These are phyloP conservation scores for Suillus tomentosus DNA, from an alignment of 768 basidiomycete species.

Conservation along the genomic window DNA sequence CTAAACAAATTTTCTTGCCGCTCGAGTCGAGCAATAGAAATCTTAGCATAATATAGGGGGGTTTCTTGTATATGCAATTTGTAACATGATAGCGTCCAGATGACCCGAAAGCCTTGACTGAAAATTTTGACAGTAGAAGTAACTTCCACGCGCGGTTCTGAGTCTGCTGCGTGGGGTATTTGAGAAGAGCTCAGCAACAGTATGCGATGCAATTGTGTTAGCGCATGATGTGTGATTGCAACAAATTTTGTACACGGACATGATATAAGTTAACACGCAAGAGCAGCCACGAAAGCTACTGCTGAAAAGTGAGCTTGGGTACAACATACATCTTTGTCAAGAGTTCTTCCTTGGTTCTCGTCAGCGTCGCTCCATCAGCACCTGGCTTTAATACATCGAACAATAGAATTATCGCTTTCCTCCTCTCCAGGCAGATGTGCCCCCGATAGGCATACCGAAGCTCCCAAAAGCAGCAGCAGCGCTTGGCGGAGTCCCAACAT, in stretches of 20 bases:
- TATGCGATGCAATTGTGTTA: not conserved
- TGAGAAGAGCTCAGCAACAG: not conserved
- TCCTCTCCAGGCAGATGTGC: slow-evolving; percentile 25
- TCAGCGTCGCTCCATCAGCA: not conserved
- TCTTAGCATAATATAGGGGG: not conserved
- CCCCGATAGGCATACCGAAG: slow-evolving; percentile 47
- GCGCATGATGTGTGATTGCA: not conserved
- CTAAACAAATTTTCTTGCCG: not conserved
- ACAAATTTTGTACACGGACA: not conserved
- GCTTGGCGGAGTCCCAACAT: slow-evolving; percentile 25
- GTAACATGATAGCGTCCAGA: not conserved
- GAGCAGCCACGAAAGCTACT: not conserved
- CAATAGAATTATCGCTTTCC: slow-evolving; percentile 26
- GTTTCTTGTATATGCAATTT: not conserved
- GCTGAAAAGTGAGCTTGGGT: not conserved
- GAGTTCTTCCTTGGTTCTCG: not conserved
- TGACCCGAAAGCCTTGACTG: not conserved
- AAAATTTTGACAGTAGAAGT: not conserved
- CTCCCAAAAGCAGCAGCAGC: slow-evolving; percentile 46
- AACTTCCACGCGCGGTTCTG: not conserved
- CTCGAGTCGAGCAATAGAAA: not conserved
- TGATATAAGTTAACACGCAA: not conserved
- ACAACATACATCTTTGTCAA: not conserved
- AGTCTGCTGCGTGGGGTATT: not conserved
- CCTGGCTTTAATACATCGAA: slow-evolving; percentile 7